phyloP scores from a whole-genome alignment of 2,329 filamentous ascomycete genomes.

The Furcasterigmium furcatum region DNA sequence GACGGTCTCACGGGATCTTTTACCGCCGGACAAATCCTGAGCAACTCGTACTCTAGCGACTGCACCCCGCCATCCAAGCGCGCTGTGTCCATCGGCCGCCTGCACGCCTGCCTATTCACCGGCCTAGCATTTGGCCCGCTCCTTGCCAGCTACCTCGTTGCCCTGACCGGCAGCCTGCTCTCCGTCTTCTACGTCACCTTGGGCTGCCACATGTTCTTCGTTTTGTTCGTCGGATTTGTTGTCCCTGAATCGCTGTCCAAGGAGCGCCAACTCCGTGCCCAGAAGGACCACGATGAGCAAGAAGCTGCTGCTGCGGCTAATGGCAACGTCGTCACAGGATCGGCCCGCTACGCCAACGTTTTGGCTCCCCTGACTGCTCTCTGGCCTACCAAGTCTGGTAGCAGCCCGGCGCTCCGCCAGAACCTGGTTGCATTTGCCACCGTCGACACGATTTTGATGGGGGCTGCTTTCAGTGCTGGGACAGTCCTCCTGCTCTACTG shows the following conservation, averaged over 20 bases:
- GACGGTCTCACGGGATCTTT: constrained; percentile 90
- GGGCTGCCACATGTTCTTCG: constrained; percentile 69
- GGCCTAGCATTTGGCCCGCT: constrained; percentile 88
- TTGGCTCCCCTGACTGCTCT: constrained; percentile 76
- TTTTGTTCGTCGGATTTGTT: constrained; percentile 65
- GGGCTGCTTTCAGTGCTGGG: constrained; percentile 75
- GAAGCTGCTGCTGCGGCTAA: constrained; percentile 29
- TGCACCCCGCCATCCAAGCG: constrained; percentile 78
- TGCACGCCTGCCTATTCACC: constrained; percentile 83
- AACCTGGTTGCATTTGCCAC: constrained; percentile 81
- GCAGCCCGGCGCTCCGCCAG: constrained; percentile 57
- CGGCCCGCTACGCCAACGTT: constrained; percentile 52
- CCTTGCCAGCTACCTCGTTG: constrained; percentile 75
- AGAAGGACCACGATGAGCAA: constrained; percentile 59
- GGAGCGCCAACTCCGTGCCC: constrained; percentile 66
- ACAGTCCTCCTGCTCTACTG: constrained; percentile 84
- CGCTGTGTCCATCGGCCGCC: constrained; percentile 81
- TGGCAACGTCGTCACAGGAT: constrained; percentile 13
- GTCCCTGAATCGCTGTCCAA: constrained; percentile 83
- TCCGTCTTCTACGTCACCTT: constrained; percentile 83
- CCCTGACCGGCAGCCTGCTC: constrained; percentile 70
- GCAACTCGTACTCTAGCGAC: constrained; percentile 85
- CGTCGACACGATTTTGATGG: constrained; percentile 79
- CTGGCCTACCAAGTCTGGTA: constrained; percentile 66
- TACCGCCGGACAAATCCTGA: constrained; percentile 72